Evolutionary conservation across 805 yeast species (phyloP).

Genomic region (Myxozyma monticola): DNA sequence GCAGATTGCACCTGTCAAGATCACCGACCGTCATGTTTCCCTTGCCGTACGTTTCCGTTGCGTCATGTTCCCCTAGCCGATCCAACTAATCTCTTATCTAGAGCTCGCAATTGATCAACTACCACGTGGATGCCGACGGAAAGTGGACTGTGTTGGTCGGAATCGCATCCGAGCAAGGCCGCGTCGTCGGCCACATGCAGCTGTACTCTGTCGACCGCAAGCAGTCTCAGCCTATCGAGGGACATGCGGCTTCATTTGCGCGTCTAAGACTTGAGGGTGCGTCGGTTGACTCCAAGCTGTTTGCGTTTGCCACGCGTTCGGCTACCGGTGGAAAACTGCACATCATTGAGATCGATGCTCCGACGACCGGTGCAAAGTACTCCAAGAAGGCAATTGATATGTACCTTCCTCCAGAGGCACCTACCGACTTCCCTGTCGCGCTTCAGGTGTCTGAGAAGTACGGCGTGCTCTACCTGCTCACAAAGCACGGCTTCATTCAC

Average conservation of each 20-base stretch:
- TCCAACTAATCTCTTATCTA: slow-evolving; percentile 32
- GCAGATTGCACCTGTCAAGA: slow-evolving; percentile 70
- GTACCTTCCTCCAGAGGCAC: slow-evolving; percentile 95
- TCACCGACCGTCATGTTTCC: slow-evolving; percentile 81
- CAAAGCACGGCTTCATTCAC: slow-evolving; percentile 96
- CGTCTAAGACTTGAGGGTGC: slow-evolving; percentile 72
- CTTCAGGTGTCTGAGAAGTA: slow-evolving; percentile 80
- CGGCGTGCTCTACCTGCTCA: slow-evolving; percentile 84
- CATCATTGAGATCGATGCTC: slow-evolving; percentile 94
- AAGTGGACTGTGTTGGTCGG: slow-evolving; percentile 97
- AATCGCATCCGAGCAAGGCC: slow-evolving; percentile 88
- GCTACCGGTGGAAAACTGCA: slow-evolving; percentile 76
- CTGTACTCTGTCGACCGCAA: slow-evolving; percentile 83
- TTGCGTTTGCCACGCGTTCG: slow-evolving; percentile 88
- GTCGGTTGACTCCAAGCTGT: slow-evolving; percentile 72
- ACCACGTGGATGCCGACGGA: slow-evolving; percentile 73
- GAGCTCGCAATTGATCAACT: slow-evolving; percentile 85
- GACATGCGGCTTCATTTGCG: slow-evolving; percentile 93
- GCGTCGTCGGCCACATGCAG: slow-evolving; percentile 95
- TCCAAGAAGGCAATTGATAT: slow-evolving; percentile 88
- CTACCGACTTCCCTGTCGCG: slow-evolving; percentile 94
- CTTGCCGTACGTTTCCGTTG: slow-evolving; percentile 40
- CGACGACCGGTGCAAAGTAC: slow-evolving; percentile 76
- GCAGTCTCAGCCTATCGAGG: slow-evolving; percentile 95
- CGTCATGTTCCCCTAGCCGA: neutral